Conservation (phyloP, 179 eudicot species). For the Nepenthes alata region DNA sequence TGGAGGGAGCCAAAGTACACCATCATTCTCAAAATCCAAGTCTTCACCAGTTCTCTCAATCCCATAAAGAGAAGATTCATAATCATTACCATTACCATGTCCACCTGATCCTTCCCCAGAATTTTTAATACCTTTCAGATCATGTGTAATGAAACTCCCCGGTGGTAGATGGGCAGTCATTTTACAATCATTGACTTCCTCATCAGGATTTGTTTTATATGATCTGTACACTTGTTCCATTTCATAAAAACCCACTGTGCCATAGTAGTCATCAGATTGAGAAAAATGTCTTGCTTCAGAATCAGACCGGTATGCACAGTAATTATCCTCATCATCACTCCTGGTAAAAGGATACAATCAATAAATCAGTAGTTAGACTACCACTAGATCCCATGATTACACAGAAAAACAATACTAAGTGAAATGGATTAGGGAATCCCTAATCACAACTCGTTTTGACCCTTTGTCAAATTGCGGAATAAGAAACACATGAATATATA, state of each 20-base stretch:
- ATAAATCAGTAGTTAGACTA: neutral
- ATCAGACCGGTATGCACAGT: constrained; percentile 5
- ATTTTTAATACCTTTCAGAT: constrained; percentile 14
- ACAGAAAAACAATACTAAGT: neutral
- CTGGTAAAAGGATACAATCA: constrained; percentile 12
- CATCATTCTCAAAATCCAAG: constrained; percentile 44
- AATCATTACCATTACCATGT: constrained; percentile 19
- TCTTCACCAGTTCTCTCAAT: constrained; percentile 23
- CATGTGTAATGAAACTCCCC: constrained; percentile 15
- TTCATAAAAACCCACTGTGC: constrained; percentile 25
- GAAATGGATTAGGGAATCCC: neutral
- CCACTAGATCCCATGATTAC: neutral
- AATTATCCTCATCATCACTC: constrained; percentile 30
- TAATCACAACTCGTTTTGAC: too few relatives aligned
- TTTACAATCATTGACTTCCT: constrained; percentile 16
- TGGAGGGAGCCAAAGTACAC: constrained; percentile 43
- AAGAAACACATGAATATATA: too few relatives aligned
- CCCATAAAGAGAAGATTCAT: constrained; percentile 28
- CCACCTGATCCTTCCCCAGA: constrained; percentile 14
- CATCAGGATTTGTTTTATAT: constrained; percentile 7
- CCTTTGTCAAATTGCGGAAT: too few relatives aligned
- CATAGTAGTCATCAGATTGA: constrained; percentile 18
- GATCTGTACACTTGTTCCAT: constrained; percentile 19
- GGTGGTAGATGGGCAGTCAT: constrained; percentile 10
- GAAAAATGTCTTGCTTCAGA: constrained; percentile 7